A percentile compares a stretch with the other conserved stretches of the same genome.
phyloP scores from a whole-genome alignment of 805 yeast genomes.

The Saturnispora mendoncae region DNA sequence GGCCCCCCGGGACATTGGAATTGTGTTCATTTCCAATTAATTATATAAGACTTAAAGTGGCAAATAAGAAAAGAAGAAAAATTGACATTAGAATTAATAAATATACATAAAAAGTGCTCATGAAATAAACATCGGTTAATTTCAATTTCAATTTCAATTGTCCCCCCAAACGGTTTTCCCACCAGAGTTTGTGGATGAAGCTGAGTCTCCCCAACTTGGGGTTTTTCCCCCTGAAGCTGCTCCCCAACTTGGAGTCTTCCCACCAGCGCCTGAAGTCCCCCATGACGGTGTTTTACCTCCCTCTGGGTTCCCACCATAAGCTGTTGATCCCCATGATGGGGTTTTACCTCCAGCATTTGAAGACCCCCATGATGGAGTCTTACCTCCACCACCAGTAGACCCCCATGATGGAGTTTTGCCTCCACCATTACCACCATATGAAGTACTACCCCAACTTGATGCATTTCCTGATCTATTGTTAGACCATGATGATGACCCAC shows the following conservation, averaged over 20 bases:
- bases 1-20: background rate
- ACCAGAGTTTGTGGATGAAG: slow-evolving; percentile 21
- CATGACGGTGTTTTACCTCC: slow-evolving; percentile 36
- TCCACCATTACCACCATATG: slow-evolving; percentile 17
- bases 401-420: slow-evolving; percentile 27
- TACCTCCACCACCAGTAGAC: slow-evolving; percentile 30
- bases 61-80: background rate
- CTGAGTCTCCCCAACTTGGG: slow-evolving; percentile 34
- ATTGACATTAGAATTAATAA: background rate
- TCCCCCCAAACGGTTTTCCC: slow-evolving; percentile 21
- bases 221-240: slow-evolving; percentile 22
- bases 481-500: slow-evolving; percentile 4
- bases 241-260: slow-evolving; percentile 30
- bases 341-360: slow-evolving; percentile 22
- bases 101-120: background rate
- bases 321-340: slow-evolving; percentile 31
- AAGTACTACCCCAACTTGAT: slow-evolving; percentile 20
- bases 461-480: slow-evolving; percentile 2
- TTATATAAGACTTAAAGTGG: slow-evolving; percentile 1
- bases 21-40: background rate
- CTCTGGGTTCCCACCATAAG: slow-evolving; percentile 39
- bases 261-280: slow-evolving; percentile 29
- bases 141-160: slow-evolving; percentile 35
- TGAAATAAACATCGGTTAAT: slow-evolving; percentile 30
- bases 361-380: slow-evolving; percentile 45